phyloP scores from a whole-genome alignment of 371 early-diverging fungal species.

The Rhizopus stolonifer region DNA sequence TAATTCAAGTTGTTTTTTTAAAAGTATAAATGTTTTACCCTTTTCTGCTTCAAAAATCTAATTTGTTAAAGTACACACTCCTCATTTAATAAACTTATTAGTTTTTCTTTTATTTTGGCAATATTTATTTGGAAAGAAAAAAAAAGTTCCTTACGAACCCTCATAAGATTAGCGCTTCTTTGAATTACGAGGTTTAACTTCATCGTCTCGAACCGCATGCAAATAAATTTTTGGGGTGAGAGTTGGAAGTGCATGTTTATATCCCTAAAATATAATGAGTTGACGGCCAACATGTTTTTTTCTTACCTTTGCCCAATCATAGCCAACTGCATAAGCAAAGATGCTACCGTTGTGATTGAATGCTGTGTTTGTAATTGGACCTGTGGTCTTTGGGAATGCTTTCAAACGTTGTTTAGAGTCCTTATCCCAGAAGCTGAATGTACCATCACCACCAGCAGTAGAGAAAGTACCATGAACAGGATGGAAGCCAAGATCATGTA shows the following conservation, averaged over 20 bases:
- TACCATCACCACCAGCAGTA: conserved; percentile 93
- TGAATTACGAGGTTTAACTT: conserved; percentile 70
- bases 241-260: conserved; percentile 48
- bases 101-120: no score
- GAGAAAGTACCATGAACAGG: conserved; percentile 87
- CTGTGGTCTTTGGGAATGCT: conserved; percentile 56
- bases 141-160: no score
- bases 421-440: conserved; percentile 94
- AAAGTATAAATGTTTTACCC: no score
- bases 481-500: conserved; percentile 86
- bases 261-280: no score
- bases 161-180: conserved; percentile 56
- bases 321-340: conserved; percentile 92
- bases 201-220: conserved; percentile 77
- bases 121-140: no score
- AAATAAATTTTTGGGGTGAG: conserved; percentile 66
- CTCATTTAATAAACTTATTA: no score
- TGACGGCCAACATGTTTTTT: no score
- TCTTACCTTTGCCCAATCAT: conserved; percentile 96
- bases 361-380: conserved; percentile 75
- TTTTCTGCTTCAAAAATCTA: no score
- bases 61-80: no score
- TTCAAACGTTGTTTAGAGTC: conserved; percentile 88
- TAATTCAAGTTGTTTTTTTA: no score
- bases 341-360: conserved; percentile 89